Percentiles rank a stretch among this genome's conserved stretches.
Conservation (phyloP, 305 asterid genomes). For the Lippia alba region DNA sequence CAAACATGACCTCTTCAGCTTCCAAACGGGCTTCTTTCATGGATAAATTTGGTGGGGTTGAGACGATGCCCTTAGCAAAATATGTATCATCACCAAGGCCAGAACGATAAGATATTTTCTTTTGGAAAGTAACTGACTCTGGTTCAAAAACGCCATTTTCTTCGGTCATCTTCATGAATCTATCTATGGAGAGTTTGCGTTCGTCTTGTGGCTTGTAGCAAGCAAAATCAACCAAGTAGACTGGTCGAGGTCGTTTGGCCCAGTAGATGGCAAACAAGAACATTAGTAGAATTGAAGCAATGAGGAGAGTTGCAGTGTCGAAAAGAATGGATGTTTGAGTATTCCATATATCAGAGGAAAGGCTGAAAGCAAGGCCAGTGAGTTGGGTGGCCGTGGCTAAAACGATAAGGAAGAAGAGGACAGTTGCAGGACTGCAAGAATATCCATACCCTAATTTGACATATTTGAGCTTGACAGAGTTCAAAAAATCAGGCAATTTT, state of each 20-base stretch:
- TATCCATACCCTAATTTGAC: conserved; percentile 66
- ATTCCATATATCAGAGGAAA: conserved; percentile 42
- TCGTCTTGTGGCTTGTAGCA: conserved; percentile 71
- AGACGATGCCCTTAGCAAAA: conserved; percentile 53
- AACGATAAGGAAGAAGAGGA: conserved; percentile 30
- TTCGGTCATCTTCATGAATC: conserved; percentile 57
- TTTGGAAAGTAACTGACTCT: conserved; percentile 58
- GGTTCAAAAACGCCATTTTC: conserved; percentile 49
- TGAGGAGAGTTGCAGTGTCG: conserved; percentile 47
- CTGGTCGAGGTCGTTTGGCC: conserved; percentile 49
- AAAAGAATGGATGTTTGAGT: conserved; percentile 30
- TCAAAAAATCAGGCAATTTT: conserved; percentile 59
- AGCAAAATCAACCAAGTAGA: conserved; percentile 67
- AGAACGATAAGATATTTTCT: conserved; percentile 55
- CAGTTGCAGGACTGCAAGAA: conserved; percentile 46
- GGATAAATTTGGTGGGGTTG: conserved; percentile 56
- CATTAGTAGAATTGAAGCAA: conserved; percentile 36
- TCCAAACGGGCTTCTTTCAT: conserved; percentile 69
- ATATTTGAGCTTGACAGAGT: conserved; percentile 70
- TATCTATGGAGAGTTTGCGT: conserved; percentile 49
- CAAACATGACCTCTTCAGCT: conserved; percentile 72
- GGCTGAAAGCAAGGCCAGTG: conserved; percentile 38
- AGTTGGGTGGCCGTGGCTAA: conserved; percentile 40
- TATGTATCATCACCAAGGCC: conserved; percentile 79
- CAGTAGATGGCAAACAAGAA: conserved; percentile 47